phyloP scores from a whole-genome alignment of 345 rosid genomes.

The Camelina hispida region DNA sequence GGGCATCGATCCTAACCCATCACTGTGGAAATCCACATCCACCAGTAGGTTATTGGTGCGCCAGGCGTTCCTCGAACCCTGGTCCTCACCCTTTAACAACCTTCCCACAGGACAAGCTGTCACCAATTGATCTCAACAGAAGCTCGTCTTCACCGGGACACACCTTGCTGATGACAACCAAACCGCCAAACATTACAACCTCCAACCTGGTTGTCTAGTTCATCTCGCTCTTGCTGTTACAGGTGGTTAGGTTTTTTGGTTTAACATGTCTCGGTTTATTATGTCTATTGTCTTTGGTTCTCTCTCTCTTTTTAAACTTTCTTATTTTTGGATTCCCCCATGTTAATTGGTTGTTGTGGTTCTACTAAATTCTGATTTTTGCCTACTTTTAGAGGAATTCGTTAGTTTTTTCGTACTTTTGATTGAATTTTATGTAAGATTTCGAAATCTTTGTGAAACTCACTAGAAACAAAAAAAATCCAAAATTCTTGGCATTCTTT shows the following conservation, averaged over 20 bases:
- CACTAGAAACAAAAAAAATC: too few species aligned
- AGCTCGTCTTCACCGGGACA: constrained; percentile 28
- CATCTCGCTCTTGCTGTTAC: constrained; percentile 33
- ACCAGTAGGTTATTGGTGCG: too few species aligned
- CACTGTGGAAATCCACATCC: too few species aligned
- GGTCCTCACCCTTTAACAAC: too few species aligned
- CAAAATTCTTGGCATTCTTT: neutral
- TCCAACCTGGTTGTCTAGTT: constrained; percentile 6
- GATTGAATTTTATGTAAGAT: neutral
- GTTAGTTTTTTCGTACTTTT: neutral
- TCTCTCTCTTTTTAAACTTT: neutral
- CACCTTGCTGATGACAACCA: constrained; percentile 29
- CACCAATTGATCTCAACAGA: constrained; percentile 26
- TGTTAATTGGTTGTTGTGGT: neutral
- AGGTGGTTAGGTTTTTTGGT: constrained; percentile 6
- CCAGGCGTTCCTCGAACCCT: too few species aligned
- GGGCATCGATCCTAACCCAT: too few species aligned
- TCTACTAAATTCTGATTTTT: neutral
- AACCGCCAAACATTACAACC: constrained; percentile 28
- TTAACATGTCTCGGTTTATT: neutral
- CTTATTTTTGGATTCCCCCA: neutral
- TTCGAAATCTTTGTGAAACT: neutral
- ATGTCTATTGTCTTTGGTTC: neutral
- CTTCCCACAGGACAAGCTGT: too few species aligned
- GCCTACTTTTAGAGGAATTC: neutral